A percentile compares a stretch with the other conserved stretches of the same genome.
Conservation (phyloP, 2,329 filamentous ascomycete species). For the Colletotrichum endophyticum region DNA sequence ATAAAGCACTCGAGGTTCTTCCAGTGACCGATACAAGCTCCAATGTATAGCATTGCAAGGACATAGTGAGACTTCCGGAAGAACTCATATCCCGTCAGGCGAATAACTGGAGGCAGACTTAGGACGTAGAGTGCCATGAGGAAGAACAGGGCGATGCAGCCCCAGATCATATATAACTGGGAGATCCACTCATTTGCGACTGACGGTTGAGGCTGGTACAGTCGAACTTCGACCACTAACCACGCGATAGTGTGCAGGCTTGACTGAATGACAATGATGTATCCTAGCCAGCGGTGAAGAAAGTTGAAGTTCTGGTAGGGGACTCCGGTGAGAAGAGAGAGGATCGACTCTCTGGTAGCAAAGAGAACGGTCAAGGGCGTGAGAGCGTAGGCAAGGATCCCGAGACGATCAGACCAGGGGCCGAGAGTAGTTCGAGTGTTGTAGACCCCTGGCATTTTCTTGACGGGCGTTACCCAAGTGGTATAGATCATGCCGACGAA, state of each 20-base stretch:
- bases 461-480: constrained; percentile 73
- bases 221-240: constrained; percentile 67
- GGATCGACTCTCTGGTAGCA: constrained; percentile 69
- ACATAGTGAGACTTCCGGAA: constrained; percentile 79
- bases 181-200: constrained; percentile 61
- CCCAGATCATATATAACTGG: constrained; percentile 76
- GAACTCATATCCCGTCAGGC: constrained; percentile 75
- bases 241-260: constrained; percentile 74
- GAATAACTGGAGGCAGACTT: constrained; percentile 62
- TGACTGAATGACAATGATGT: constrained; percentile 73
- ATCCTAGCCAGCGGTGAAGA: constrained; percentile 77
- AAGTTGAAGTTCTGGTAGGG: constrained; percentile 82
- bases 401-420: constrained; percentile 73
- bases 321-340: constrained; percentile 73
- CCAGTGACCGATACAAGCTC: constrained; percentile 80
- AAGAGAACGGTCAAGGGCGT: constrained; percentile 74
- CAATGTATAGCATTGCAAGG: constrained; percentile 75
- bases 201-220: constrained; percentile 75
- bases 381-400: constrained; percentile 74
- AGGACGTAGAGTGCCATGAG: constrained; percentile 65
- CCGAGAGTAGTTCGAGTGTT: constrained; percentile 72
- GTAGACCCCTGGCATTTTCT: constrained; percentile 55
- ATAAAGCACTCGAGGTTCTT: constrained; percentile 70
- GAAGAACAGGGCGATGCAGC: constrained; percentile 70
- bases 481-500: constrained; percentile 73